Conservation (phyloP, 1,284 basidiomycete genomes). For the Malassezia dermatis region DNA sequence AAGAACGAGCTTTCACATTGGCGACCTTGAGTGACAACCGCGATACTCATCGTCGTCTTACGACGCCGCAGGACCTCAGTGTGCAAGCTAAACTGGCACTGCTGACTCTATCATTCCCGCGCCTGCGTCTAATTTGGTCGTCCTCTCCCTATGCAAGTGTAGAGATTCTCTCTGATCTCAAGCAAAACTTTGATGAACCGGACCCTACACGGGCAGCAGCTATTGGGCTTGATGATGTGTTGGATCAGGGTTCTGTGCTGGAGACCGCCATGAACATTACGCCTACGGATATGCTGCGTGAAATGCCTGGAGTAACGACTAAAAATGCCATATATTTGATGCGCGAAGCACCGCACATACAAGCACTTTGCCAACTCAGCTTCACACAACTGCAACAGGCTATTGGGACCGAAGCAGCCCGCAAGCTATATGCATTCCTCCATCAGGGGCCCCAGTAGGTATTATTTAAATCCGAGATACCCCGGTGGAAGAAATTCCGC, state of each 20-base stretch:
- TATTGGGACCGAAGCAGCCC: constrained; percentile 71
- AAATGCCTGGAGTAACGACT: constrained; percentile 59
- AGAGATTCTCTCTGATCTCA: constrained; percentile 85
- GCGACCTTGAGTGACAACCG: constrained; percentile 15
- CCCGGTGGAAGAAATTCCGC: neutral
- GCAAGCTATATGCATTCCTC: constrained; percentile 62
- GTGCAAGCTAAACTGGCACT: constrained; percentile 84
- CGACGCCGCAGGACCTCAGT: constrained; percentile 47
- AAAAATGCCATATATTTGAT: constrained; percentile 80
- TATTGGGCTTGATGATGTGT: constrained; percentile 26
- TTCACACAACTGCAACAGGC: constrained; percentile 61
- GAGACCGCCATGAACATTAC: constrained; percentile 30
- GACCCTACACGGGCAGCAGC: constrained; percentile 69
- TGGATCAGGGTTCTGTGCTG: constrained; percentile 3
- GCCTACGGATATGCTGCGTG: constrained; percentile 50
- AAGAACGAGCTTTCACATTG: constrained; percentile 83
- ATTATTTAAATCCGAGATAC: neutral
- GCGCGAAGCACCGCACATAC: constrained; percentile 64
- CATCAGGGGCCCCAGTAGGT: neutral
- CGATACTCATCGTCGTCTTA: neutral
- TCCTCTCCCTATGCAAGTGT: constrained; percentile 85
- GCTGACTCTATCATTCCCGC: constrained; percentile 76
- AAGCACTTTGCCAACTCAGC: constrained; percentile 63
- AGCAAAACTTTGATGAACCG: constrained; percentile 71
- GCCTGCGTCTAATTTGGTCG: constrained; percentile 89